phyloP scores from a whole-genome alignment of 202 grass and related monocot species.

The Panicum hallii region DNA sequence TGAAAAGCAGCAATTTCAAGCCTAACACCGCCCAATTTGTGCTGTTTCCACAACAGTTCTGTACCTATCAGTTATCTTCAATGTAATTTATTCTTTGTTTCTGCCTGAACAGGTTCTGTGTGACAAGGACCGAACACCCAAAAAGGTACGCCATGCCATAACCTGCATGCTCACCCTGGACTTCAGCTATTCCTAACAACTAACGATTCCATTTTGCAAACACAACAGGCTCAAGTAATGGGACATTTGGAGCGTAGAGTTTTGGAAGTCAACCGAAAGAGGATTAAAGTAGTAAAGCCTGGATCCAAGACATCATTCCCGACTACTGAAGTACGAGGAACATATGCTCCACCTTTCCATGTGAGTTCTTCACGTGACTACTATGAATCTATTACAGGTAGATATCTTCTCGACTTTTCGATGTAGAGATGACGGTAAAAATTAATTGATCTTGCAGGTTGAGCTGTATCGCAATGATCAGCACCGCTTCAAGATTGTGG shows the following conservation, averaged over 20 bases:
- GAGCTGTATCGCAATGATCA: conserved; percentile 84
- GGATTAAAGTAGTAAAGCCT: conserved; percentile 96
- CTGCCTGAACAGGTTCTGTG: conserved; percentile 70
- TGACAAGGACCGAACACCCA: conserved; percentile 82
- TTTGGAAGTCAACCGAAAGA: conserved; percentile 85
- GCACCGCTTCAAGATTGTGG: conserved; percentile 95
- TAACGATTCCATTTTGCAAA: not conserved
- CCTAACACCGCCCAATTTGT: not conserved
- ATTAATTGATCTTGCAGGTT: conserved; percentile 60
- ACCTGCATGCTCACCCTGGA: not conserved
- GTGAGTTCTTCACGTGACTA: conserved; percentile 44
- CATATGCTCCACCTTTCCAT: conserved; percentile 94
- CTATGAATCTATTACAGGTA: not conserved
- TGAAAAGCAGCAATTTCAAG: conserved; percentile 23
- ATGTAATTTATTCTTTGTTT: conserved; percentile 25
- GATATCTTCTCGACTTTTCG: not conserved
- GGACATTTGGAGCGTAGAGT: conserved; percentile 87
- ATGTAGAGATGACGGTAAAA: conserved; percentile 1
- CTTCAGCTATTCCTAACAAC: not conserved
- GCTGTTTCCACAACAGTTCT: conserved; percentile 24
- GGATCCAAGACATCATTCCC: conserved; percentile 93
- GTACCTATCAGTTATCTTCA: conserved; percentile 15
- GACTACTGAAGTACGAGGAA: conserved; percentile 78
- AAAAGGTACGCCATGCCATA: conserved; percentile 61
- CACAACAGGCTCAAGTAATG: conserved; percentile 71